A percentile compares a stretch with the other conserved stretches of the same genome.
phyloP scores from a whole-genome alignment of 805 yeast species.

The Candida nemodendra region DNA sequence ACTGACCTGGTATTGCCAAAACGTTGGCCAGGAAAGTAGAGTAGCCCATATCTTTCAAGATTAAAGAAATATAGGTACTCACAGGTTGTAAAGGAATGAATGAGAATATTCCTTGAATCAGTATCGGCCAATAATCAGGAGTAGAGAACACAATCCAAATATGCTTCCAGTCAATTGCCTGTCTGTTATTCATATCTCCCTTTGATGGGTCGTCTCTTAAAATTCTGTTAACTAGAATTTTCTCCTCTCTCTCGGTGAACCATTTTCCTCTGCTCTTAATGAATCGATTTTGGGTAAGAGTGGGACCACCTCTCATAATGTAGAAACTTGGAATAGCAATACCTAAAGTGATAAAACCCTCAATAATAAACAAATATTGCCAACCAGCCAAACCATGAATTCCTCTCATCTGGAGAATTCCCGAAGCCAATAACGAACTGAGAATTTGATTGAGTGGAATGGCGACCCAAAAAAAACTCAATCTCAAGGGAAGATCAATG shows the following conservation, averaged over 20 bases:
- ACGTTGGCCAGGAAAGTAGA: slow-evolving; percentile 48
- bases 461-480: slow-evolving; percentile 34
- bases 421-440: slow-evolving; percentile 17
- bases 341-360: slow-evolving; percentile 34
- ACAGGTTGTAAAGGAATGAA: slow-evolving; percentile 37
- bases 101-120: slow-evolving; percentile 39
- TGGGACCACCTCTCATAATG: slow-evolving; percentile 22
- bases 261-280: slow-evolving; percentile 43
- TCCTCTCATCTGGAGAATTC: slow-evolving; percentile 12
- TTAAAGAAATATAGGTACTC: slow-evolving; percentile 43
- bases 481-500: slow-evolving; percentile 11
- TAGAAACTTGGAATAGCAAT: slow-evolving; percentile 26
- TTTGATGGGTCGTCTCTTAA: slow-evolving; percentile 53
- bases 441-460: slow-evolving; percentile 22
- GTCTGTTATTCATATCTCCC: slow-evolving; percentile 58
- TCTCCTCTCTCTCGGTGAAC: slow-evolving; percentile 48
- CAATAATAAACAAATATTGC: slow-evolving; percentile 31
- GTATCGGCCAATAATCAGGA: slow-evolving; percentile 51
- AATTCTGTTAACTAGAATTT: slow-evolving; percentile 50
- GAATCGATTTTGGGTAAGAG: slow-evolving; percentile 17
- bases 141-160: slow-evolving; percentile 41
- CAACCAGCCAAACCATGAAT: slow-evolving; percentile 31
- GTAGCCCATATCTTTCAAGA: slow-evolving; percentile 48
- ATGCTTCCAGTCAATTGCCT: slow-evolving; percentile 39
- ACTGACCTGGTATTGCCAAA: slow-evolving; percentile 47